These are phyloP conservation scores for Fusarium begoniae DNA, from an alignment of 2,329 filamentous ascomycete species.

Conservation along the genomic window DNA sequence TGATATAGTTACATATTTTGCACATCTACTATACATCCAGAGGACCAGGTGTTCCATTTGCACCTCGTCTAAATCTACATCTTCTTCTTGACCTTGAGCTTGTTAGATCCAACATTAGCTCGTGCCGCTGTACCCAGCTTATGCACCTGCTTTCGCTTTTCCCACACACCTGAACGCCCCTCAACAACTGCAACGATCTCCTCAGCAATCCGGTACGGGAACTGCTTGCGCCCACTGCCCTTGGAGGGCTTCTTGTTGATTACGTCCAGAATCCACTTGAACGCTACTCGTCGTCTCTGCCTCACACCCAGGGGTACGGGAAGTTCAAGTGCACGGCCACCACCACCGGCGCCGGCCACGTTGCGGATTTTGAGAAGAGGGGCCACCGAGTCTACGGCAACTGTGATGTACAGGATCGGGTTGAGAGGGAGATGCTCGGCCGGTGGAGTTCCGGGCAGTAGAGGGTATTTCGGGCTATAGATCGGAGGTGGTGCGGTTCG, in stretches of 20 bases:
- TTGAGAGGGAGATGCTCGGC: constrained; percentile 84
- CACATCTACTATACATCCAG: constrained; percentile 44
- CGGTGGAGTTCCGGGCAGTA: constrained; percentile 81
- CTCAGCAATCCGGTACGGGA: constrained; percentile 82
- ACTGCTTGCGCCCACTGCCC: constrained; percentile 75
- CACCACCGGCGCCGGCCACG: constrained; percentile 82
- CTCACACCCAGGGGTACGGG: constrained; percentile 79
- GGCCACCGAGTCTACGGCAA: constrained; percentile 92
- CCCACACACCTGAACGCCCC: constrained; percentile 86
- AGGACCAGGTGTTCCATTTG: neutral
- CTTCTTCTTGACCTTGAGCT: constrained; percentile 50
- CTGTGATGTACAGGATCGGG: constrained; percentile 86
- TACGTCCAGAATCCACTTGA: constrained; percentile 89
- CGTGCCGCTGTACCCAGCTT: constrained; percentile 81
- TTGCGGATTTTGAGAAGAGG: constrained; percentile 84
- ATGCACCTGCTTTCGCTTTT: constrained; percentile 79
- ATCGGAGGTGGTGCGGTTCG: constrained; percentile 85
- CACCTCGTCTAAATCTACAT: constrained; percentile 38
- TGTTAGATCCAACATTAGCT: constrained; percentile 70
- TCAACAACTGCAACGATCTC: constrained; percentile 90
- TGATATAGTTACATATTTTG: constrained; percentile 45
- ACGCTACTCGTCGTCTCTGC: constrained; percentile 80
- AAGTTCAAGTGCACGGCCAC: constrained; percentile 84
- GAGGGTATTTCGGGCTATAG: constrained; percentile 73
- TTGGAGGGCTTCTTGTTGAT: constrained; percentile 79